Percentiles rank a stretch among this genome's conserved stretches.
Conservation (phyloP, 2,329 filamentous ascomycete species). For the Phialophora verrucosa region DNA sequence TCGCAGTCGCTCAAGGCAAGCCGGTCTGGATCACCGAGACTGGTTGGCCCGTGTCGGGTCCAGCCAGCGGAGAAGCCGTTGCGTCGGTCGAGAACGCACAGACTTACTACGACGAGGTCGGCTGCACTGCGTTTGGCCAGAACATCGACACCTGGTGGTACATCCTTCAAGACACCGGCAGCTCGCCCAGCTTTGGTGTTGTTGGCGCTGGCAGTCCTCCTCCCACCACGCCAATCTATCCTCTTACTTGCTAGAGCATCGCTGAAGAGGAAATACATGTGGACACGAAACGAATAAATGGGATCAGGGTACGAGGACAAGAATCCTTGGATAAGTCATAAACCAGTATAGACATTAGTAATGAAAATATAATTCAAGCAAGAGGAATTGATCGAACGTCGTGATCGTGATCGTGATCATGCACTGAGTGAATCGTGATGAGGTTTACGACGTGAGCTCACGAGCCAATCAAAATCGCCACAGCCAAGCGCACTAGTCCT, state of each 20-base stretch:
- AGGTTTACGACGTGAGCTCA: not conserved
- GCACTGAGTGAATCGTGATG: not conserved
- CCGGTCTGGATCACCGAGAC: slow-evolving; percentile 69
- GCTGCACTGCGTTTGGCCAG: slow-evolving; percentile 58
- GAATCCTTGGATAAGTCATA: not conserved
- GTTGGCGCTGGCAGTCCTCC: slow-evolving; percentile 42
- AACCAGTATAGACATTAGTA: not conserved
- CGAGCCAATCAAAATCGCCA: slow-evolving; percentile 3
- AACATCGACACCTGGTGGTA: slow-evolving; percentile 53
- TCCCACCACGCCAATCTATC: slow-evolving; percentile 47
- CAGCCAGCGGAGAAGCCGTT: slow-evolving; percentile 60
- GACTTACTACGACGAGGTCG: slow-evolving; percentile 67
- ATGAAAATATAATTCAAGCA: slow-evolving; percentile 9
- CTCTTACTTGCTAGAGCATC: slow-evolving; percentile 45
- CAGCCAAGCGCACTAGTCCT: not conserved
- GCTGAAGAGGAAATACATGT: not conserved
- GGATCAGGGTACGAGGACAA: not conserved
- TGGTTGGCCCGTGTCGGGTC: slow-evolving; percentile 67
- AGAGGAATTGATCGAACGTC: not conserved
- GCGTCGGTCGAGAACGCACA: slow-evolving; percentile 64
- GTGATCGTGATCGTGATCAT: not conserved
- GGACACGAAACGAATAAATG: not conserved
- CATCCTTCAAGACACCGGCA: slow-evolving; percentile 46
- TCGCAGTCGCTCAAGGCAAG: slow-evolving; percentile 63
- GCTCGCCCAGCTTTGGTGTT: slow-evolving; percentile 46